Percentiles rank a stretch among this genome's conserved stretches.
Conservation (phyloP, 202 grass and related monocot genomes). For the Cymbopogon flexuosus region DNA sequence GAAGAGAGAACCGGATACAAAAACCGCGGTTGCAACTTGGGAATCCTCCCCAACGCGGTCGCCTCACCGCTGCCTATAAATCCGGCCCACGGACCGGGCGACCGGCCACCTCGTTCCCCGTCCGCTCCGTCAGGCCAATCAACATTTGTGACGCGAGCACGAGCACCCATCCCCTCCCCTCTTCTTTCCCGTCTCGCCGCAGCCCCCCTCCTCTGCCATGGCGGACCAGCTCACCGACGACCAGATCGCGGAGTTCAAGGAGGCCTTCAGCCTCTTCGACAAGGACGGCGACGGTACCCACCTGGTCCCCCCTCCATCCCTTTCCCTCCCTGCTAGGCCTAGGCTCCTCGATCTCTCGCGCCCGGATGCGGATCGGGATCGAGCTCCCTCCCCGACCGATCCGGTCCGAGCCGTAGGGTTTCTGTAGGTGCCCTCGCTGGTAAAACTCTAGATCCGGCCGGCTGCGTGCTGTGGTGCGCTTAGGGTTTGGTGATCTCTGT, state of each 20-base stretch:
- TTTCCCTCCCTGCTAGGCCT: background rate
- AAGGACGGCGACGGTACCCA: conserved; percentile 87
- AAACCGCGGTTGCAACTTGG: background rate
- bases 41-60: background rate
- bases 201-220: conserved; percentile 38
- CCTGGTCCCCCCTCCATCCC: background rate
- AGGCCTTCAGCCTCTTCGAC: conserved; percentile 99
- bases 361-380: conserved; percentile 29
- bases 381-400: conserved; percentile 24
- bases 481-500: background rate
- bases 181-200: background rate
- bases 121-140: background rate
- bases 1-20: conserved; percentile 19
- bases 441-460: conserved; percentile 24
- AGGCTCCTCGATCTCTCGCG: background rate
- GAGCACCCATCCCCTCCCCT: background rate
- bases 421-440: background rate
- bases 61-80: conserved; percentile 31
- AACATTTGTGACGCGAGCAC: background rate
- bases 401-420: conserved; percentile 4
- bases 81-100: background rate
- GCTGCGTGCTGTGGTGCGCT: background rate
- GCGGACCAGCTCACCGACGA: conserved; percentile 83
- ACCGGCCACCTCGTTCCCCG: conserved; percentile 5
- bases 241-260: conserved; percentile 94